A percentile compares a stretch with the other conserved stretches of the same genome.
Evolutionary conservation across 495 filamentous ascomycete genomes (phyloP).

Genomic region (Lasiosphaeria ovina): DNA sequence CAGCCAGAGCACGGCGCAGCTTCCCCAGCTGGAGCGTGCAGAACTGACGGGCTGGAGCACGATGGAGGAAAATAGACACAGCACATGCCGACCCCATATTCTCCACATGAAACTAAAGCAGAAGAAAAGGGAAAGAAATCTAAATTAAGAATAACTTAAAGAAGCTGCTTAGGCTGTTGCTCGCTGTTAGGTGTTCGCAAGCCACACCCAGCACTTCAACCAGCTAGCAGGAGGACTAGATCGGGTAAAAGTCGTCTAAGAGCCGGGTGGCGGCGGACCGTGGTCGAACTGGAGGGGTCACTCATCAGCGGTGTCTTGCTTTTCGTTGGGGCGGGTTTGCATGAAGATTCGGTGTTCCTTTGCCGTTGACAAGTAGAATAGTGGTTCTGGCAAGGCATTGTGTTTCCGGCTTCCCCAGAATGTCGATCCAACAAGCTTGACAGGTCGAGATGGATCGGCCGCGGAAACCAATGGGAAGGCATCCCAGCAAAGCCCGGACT

Average conservation of each 20-base stretch:
- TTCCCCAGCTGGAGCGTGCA: too few relatives aligned
- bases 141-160: neutral
- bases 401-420: neutral
- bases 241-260: neutral
- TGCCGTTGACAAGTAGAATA: neutral
- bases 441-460: neutral
- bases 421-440: slow-evolving; percentile 1
- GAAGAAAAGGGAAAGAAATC: neutral
- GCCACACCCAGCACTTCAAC: too few relatives aligned
- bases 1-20: too few relatives aligned
- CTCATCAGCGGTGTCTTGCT: neutral
- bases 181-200: too few relatives aligned
- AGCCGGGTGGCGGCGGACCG: neutral
- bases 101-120: too few relatives aligned
- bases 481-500: neutral
- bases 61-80: neutral
- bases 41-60: too few relatives aligned
- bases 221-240: too few relatives aligned
- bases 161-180: neutral
- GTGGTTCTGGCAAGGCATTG: neutral
- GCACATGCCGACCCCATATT: neutral
- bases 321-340: neutral
- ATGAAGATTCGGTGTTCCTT: neutral
- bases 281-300: slow-evolving; percentile 2
- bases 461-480: neutral